A percentile compares a stretch with the other conserved stretches of the same genome.
phyloP scores from a whole-genome alignment of 2,329 filamentous ascomycete genomes.

The Ophiostoma sp. region DNA sequence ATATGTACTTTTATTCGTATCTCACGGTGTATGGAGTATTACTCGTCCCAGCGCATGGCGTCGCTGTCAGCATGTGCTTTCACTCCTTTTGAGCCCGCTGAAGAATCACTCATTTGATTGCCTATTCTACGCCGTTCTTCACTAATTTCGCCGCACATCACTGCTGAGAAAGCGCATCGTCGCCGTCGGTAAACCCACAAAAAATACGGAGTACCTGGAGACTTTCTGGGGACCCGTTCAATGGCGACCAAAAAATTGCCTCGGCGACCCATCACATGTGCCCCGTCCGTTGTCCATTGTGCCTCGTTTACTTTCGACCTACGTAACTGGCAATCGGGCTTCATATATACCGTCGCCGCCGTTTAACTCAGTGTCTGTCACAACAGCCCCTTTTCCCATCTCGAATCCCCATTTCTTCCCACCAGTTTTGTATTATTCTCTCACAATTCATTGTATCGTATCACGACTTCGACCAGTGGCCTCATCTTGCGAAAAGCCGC shows the following conservation, averaged over 20 bases:
- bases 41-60: background rate
- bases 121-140: background rate
- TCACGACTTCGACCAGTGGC: slow-evolving; percentile 19
- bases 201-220: background rate
- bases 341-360: slow-evolving; percentile 4
- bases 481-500: slow-evolving; percentile 22
- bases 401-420: background rate
- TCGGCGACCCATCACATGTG: slow-evolving; percentile 19
- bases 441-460: background rate
- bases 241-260: background rate
- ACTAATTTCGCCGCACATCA: slow-evolving; percentile 4
- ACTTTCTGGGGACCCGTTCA: background rate
- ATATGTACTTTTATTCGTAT: background rate
- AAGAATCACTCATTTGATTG: background rate
- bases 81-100: background rate
- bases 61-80: slow-evolving; percentile 12
- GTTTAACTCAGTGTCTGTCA: background rate
- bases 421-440: background rate
- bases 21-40: background rate
- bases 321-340: background rate
- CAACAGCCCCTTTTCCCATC: background rate
- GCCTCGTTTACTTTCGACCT: slow-evolving; percentile 1
- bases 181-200: background rate
- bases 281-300: background rate
- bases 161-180: slow-evolving; percentile 10